phyloP scores from a whole-genome alignment of 2,329 filamentous ascomycete genomes.

The Acephala macrosclerotiorum region DNA sequence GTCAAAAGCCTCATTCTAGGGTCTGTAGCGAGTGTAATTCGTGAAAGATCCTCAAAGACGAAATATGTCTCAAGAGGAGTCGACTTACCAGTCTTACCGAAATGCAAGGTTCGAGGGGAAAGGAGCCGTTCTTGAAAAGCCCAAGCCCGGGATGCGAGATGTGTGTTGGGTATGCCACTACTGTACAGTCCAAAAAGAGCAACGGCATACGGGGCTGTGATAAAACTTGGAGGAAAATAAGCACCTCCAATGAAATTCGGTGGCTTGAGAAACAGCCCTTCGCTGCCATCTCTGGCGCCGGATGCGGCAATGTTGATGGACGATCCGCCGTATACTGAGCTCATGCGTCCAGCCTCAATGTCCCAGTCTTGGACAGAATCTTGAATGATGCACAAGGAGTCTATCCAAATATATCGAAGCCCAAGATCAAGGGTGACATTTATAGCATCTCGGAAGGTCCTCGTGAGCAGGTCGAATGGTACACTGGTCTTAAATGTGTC shows the following conservation, averaged over 20 bases:
- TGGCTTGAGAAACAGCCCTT: background rate
- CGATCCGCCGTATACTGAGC: background rate
- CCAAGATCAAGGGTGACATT: background rate
- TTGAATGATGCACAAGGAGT: background rate
- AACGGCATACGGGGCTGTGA: background rate
- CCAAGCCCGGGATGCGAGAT: conserved; percentile 7
- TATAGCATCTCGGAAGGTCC: background rate
- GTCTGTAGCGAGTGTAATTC: too few species aligned
- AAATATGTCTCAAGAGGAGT: too few species aligned
- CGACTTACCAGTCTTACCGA: background rate
- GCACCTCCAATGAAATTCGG: background rate
- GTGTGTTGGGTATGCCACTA: background rate
- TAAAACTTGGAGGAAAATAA: background rate
- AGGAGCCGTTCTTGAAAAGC: conserved; percentile 8
- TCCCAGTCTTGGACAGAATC: conserved; percentile 1
- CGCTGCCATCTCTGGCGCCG: background rate
- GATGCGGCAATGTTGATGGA: background rate
- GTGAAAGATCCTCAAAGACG: too few species aligned
- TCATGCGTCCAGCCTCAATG: background rate
- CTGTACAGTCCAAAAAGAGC: background rate
- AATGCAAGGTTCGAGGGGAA: conserved; percentile 3
- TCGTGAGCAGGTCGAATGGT: too few species aligned
- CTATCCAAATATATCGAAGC: background rate
- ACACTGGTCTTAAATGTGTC: too few species aligned
- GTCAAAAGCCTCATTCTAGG: too few species aligned